phyloP scores from a whole-genome alignment of 495 filamentous ascomycete species.

The Aspergillus avenaceus region DNA sequence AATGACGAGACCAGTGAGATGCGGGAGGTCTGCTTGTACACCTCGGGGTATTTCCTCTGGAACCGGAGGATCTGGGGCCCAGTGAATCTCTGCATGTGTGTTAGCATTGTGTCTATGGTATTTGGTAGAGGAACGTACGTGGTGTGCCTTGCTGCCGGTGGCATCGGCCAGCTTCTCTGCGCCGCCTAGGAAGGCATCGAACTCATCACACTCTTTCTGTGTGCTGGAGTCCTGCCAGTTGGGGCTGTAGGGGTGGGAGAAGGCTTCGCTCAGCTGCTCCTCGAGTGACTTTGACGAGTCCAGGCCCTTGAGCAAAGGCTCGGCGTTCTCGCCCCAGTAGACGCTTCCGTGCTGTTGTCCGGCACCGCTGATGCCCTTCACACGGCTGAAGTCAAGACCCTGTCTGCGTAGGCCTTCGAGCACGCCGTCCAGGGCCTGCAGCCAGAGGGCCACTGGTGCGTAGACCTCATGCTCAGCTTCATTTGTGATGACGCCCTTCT shows the following conservation, averaged over 20 bases:
- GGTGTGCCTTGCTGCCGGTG: conserved; percentile 91
- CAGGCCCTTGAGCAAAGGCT: conserved; percentile 56
- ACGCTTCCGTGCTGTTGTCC: conserved; percentile 97
- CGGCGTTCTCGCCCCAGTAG: conserved; percentile 77
- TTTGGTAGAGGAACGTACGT: conserved; percentile 55
- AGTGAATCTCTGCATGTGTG: conserved; percentile 74
- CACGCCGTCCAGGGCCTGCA: conserved; percentile 86
- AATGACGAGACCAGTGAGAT: conserved; percentile 96
- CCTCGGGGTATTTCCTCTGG: conserved; percentile 68
- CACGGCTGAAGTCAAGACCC: conserved; percentile 70
- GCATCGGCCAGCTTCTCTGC: conserved; percentile 64
- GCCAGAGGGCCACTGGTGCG: conserved; percentile 89
- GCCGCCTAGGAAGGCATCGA: conserved; percentile 67
- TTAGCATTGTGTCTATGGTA: background rate
- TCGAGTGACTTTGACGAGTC: conserved; percentile 57
- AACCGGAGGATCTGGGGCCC: conserved; percentile 93
- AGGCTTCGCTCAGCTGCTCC: conserved; percentile 67
- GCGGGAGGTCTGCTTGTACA: conserved; percentile 73
- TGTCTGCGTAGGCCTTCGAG: conserved; percentile 65
- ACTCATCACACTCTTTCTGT: conserved; percentile 82
- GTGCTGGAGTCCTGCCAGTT: conserved; percentile 99
- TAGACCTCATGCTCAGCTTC: conserved; percentile 80
- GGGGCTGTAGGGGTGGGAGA: conserved; percentile 83
- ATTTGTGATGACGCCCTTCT: conserved; percentile 82
- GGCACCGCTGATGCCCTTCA: conserved; percentile 82